phyloP scores from a whole-genome alignment of 2,329 filamentous ascomycete species.

The Colletotrichum musae region DNA sequence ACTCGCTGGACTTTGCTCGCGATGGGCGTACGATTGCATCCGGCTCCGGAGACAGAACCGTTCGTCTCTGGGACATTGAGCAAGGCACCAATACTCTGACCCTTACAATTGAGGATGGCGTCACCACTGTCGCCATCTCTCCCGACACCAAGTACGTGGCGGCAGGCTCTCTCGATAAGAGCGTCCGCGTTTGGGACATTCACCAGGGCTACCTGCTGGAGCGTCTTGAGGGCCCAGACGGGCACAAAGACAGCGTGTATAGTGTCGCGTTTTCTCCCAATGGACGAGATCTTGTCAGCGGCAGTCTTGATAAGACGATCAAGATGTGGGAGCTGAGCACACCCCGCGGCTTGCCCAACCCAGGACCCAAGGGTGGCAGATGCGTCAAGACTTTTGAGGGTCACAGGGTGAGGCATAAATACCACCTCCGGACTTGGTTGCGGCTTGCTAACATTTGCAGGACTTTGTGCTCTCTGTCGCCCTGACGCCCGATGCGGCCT shows the following conservation, averaged over 20 bases:
- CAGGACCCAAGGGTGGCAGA: conserved; percentile 85
- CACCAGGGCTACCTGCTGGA: conserved; percentile 88
- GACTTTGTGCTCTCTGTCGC: conserved; percentile 98
- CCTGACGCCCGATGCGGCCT: conserved; percentile 91
- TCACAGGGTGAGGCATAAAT: conserved; percentile 78
- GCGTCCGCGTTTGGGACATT: conserved; percentile 96
- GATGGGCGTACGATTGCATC: conserved; percentile 96
- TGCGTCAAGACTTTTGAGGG: conserved; percentile 98
- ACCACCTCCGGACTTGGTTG: background rate
- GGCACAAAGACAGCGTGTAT: conserved; percentile 97
- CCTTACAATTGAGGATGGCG: conserved; percentile 94
- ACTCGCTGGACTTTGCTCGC: conserved; percentile 93
- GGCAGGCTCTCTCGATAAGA: conserved; percentile 96
- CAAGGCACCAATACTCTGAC: conserved; percentile 85
- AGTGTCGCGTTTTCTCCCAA: conserved; percentile 96
- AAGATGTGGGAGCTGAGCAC: conserved; percentile 98
- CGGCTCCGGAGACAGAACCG: conserved; percentile 93
- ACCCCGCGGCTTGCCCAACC: conserved; percentile 76
- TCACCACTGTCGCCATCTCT: conserved; percentile 97
- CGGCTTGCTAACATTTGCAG: conserved; percentile 60
- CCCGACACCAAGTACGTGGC: conserved; percentile 95
- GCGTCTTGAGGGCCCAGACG: conserved; percentile 91
- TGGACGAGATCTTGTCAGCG: conserved; percentile 92
- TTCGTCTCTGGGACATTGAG: conserved; percentile 96
- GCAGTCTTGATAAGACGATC: conserved; percentile 97